These are phyloP conservation scores for Kodamaea hsintzibuensis DNA, from an alignment of 805 yeast genomes.

Conservation along the genomic window DNA sequence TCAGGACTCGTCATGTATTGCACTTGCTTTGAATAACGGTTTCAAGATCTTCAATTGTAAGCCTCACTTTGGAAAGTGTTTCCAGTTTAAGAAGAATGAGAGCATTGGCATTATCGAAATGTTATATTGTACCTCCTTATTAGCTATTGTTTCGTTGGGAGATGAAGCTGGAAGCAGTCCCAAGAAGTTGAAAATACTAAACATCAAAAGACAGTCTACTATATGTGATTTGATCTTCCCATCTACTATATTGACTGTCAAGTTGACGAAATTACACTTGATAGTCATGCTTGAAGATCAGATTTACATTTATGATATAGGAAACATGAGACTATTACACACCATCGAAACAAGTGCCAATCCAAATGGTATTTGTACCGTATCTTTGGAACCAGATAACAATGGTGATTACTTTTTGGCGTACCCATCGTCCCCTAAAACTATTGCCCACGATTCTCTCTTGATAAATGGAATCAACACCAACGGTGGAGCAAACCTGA, in stretches of 20 bases:
- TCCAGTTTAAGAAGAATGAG: slow-evolving; percentile 39
- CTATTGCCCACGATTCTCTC: slow-evolving; percentile 43
- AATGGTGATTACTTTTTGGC: slow-evolving; percentile 57
- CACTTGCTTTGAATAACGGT: slow-evolving; percentile 65
- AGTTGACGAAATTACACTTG: slow-evolving; percentile 33
- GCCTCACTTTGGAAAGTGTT: slow-evolving; percentile 62
- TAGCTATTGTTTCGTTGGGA: slow-evolving; percentile 81
- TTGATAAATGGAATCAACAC: slow-evolving; percentile 42
- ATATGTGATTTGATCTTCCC: slow-evolving; percentile 47
- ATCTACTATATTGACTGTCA: slow-evolving; percentile 40
- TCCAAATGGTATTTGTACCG: slow-evolving; percentile 56
- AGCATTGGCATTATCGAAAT: slow-evolving; percentile 78
- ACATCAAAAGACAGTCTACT: slow-evolving; percentile 65
- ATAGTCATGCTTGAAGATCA: slow-evolving; percentile 44
- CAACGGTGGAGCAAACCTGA: slow-evolving; percentile 41
- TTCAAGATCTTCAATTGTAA: slow-evolving; percentile 83
- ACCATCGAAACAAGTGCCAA: slow-evolving; percentile 47
- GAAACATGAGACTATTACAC: slow-evolving; percentile 42
- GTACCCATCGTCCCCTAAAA: slow-evolving; percentile 75
- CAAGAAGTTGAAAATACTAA: slow-evolving; percentile 77
- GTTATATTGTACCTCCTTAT: slow-evolving; percentile 84
- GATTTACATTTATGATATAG: slow-evolving; percentile 43
- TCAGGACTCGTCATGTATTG: slow-evolving; percentile 84
- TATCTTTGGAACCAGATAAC: slow-evolving; percentile 43
- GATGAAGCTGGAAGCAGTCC: slow-evolving; percentile 72